Evolutionary conservation across 192 early-diverging fungal species (phyloP), one percentile per base, ranked within the genome.

Genomic region (Chytriomyces sp.): DNA sequence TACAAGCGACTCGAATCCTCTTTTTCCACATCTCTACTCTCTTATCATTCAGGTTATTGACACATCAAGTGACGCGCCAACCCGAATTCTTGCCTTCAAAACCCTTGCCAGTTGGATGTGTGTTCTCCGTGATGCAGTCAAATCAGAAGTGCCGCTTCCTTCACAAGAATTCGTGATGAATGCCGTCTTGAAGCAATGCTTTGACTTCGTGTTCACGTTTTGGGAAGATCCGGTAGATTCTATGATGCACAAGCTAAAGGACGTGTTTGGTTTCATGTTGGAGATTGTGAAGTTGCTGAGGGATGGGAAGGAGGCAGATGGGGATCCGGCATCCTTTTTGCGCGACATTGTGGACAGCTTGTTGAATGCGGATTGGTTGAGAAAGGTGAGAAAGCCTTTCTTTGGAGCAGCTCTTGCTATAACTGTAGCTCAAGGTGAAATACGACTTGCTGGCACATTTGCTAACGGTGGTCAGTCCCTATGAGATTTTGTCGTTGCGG

Each of bases 191-290:
- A 87, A 91, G 40, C 74, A 78, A 28, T 75, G 92, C 28, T 86
- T 93, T 63, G 88, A 82, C 4, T 91, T 91, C 66, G 85, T 94
- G 41, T 89, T 88, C 75, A 86, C 89, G 64, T 86, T 90, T 64
- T 96, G 94, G 92, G 93, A 96, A 65, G 94, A 96, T 73, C 92
- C 91, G 5, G 77, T 93, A 5, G 93, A 96, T 49, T 81, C 90
- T 3, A 86, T 93, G 17, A 92, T 93, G 68, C 83, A 88, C 63
- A 92, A 91, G 55, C 53, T 81, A 37, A 78, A 73, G 60, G 76
- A 78, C 65, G 28, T 94, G 36, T 90, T 95, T 56, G 86, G 89
- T 72, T 75, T 82, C 19, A 80, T 91, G 30, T 62, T 95, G 33
- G 89, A 88, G 39, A 85, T 93, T 22, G 75, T 90, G 4, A 80